These are phyloP conservation scores for Acer campestre DNA, from an alignment of 345 rosid genomes.

Conservation along the genomic window DNA sequence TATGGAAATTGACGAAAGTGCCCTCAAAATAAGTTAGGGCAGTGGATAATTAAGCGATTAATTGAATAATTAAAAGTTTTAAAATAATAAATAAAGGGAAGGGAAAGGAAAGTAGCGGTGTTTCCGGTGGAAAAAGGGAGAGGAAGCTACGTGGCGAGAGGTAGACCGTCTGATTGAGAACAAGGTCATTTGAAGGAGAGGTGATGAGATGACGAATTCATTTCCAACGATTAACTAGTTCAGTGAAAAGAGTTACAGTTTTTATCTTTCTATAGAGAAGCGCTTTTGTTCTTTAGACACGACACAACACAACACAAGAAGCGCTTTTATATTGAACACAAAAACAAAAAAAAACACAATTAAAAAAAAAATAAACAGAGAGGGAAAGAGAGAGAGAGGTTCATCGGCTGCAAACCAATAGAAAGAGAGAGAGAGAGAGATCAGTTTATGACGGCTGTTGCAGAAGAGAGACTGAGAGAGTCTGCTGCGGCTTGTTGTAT, in stretches of 20 bases:
- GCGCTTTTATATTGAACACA: conserved; percentile 25
- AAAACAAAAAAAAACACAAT: conserved; percentile 3
- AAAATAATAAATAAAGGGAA: background rate
- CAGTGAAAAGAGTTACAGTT: conserved; percentile 12
- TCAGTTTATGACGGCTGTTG: conserved; percentile 76
- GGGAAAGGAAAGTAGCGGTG: conserved; percentile 39
- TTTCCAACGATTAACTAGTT: conserved; percentile 10
- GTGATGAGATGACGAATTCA: conserved; percentile 13
- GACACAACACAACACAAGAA: conserved; percentile 30
- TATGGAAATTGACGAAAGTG: background rate
- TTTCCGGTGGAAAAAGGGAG: conserved; percentile 41
- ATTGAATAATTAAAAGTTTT: too few species aligned
- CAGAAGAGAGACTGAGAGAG: conserved; percentile 49
- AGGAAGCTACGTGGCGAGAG: conserved; percentile 32
- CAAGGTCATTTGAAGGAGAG: background rate
- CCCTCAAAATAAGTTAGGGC: background rate
- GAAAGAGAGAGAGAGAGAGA: conserved; percentile 31
- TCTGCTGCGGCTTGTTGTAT: background rate
- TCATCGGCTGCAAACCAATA: conserved; percentile 19
- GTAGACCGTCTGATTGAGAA: conserved; percentile 26
- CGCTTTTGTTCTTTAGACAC: conserved; percentile 19
- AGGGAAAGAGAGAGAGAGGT: conserved; percentile 38
- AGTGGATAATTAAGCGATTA: background rate
- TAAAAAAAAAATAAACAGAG: background rate
- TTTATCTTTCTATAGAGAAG: conserved; percentile 14